Percentiles rank a stretch among this genome's conserved stretches.
Evolutionary conservation across 2,329 filamentous ascomycete genomes (phyloP).

Genomic region (Beauveria brongniartii): DNA sequence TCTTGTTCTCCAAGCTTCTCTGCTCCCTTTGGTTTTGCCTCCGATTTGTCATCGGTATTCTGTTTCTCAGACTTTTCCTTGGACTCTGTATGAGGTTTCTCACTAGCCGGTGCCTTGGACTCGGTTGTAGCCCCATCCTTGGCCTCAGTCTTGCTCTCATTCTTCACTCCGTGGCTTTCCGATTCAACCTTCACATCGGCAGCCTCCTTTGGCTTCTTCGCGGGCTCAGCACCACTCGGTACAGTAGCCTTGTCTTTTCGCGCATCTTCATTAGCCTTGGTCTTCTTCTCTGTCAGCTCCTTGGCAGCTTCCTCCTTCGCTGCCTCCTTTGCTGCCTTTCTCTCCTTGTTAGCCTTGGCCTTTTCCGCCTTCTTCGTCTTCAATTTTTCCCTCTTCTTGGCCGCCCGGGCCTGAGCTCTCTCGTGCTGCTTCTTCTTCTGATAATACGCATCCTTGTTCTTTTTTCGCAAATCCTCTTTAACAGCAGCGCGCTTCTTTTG

Average conservation of each 20-base stretch:
- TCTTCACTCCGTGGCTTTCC: too few species aligned
- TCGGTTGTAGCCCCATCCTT: constrained; percentile 27
- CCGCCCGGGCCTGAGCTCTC: constrained; percentile 18
- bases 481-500: constrained; percentile 31
- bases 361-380: constrained; percentile 14
- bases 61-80: constrained; percentile 9
- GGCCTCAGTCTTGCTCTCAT: constrained; percentile 11
- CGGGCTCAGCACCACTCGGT: too few species aligned
- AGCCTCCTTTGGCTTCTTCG: neutral
- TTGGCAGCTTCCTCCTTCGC: neutral
- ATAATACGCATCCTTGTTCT: constrained; percentile 25
- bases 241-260: neutral
- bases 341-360: neutral
- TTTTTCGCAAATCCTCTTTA: constrained; percentile 27
- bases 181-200: too few species aligned
- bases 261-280: constrained; percentile 29
- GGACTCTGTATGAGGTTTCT: neutral
- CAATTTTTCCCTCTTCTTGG: constrained; percentile 69
- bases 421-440: constrained; percentile 29
- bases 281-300: neutral
- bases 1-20: constrained; percentile 3
- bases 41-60: neutral
- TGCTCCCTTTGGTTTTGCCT: neutral
- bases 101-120: constrained; percentile 10
- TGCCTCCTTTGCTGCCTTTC: neutral